Base-by-base conservation (phyloP, 768 basidiomycete species). In the Mycena alexandri region DNA sequence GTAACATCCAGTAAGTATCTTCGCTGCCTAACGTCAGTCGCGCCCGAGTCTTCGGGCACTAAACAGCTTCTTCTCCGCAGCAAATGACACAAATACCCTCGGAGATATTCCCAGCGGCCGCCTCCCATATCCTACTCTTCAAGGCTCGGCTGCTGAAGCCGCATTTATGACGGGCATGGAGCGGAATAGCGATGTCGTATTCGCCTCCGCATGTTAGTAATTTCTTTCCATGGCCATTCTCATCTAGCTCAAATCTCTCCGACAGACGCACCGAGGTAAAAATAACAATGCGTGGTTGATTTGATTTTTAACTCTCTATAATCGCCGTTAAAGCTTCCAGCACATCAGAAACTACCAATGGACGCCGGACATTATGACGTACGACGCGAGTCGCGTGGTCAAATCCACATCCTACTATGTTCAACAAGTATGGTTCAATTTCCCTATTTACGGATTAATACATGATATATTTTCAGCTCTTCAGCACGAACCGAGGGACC, bases 151-250 rank as follows among this genome's bases (percentile, higher is more conserved):
- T 17, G 85, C 82, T 11, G 88, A 89, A 71, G 89, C 88, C 5
- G 86, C 85, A 4, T 89, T 85, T 68, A 89, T 88, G 87, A 89
- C 87, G 1, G 87, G 88, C 5, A 72, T 89, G 54, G 87, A 90
- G 72, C 70, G 80, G 34, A 89, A 89, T 66, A 81, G 83, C 3
- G 88, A 90, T 74, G 85, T 89, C 25, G 86, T 89, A 5, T 89
- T 89, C 62, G 77, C 76, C 21, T 78, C 87, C 19, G 83, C 86
- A 25, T 88, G 86, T 79, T 76, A 58, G 71, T 73, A 6, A 41
- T 53, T 21, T 33, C 38, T 38, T 14, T 11, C 38, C 29, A 29
- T 38, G 38, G 38, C 14, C 9, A 38, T 38, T 11, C 2, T 11
- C 41, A 48, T 36, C 22, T 5, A 59, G n/a, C 22, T 22, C 29